Evolutionary conservation across 441 rosid species (phyloP).

Genomic region (Jatropha podagrica): DNA sequence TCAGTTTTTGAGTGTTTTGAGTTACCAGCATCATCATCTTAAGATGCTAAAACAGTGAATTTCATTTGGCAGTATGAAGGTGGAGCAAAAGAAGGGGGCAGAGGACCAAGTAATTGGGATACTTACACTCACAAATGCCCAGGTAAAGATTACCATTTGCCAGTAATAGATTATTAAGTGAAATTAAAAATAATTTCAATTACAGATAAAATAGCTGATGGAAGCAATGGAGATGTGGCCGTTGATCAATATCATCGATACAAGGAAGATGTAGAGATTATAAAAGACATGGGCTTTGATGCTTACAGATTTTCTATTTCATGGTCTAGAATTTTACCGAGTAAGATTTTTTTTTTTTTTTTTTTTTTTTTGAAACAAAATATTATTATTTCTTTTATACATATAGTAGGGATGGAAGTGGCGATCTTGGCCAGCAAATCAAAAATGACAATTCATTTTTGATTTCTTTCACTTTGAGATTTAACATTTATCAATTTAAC

Average conservation of each 20-base stretch:
- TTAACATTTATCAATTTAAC: not conserved
- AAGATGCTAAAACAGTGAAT: too few relatives aligned
- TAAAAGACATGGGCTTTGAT: conserved; percentile 55
- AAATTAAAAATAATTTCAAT: too few relatives aligned
- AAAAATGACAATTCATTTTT: conserved; percentile 38
- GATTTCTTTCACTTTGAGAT: conserved; percentile 33
- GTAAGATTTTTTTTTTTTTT: too few relatives aligned
- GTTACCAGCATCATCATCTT: too few relatives aligned
- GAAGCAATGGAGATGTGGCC: conserved; percentile 51
- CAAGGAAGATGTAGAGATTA: conserved; percentile 52
- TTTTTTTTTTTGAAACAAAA: too few relatives aligned
- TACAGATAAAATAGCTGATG: conserved; percentile 41
- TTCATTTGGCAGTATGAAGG: conserved; percentile 53
- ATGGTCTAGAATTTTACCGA: conserved; percentile 65
- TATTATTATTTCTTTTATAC: too few relatives aligned
- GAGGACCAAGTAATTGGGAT: conserved; percentile 67
- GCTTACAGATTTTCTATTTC: conserved; percentile 78
- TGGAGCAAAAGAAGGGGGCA: conserved; percentile 42
- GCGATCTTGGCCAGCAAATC: not conserved
- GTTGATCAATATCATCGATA: conserved; percentile 48
- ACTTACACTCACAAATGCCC: conserved; percentile 44
- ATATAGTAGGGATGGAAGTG: too few relatives aligned
- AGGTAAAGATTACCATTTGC: conserved; percentile 26
- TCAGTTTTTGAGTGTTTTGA: not conserved
- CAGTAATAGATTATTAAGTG: too few relatives aligned